Base-by-base conservation (phyloP, 257 asterid species). In the Mentha longifolia region DNA sequence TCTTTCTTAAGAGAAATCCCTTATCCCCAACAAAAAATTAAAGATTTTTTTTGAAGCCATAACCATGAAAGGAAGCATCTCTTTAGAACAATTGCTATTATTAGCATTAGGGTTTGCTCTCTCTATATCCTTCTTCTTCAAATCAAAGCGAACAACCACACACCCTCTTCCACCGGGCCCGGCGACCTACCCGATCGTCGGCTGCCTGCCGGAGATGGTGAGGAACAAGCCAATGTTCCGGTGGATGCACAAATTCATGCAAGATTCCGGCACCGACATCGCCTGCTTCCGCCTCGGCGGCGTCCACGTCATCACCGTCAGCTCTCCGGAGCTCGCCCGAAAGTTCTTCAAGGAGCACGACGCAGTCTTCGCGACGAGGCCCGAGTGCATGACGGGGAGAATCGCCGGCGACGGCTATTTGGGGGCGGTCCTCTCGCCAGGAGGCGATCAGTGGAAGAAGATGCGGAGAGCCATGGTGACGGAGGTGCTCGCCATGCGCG, bases 171-270 rank as follows among this genome's bases (percentile, higher is more conserved):
- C 51, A 14, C 51, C 51, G 16, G 51, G 51, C 1, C 51, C 51
- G 51, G 16, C 51, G n/a, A 3, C n/a, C 17, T 46, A 46, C 7
- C 51, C 16, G 51, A 3, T 67, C 13, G 3, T 78, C 31, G 82
- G 79, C 0, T 78, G 76, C 76, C 22, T 78, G 16, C 72, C 45
- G 9, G 20, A 52, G 30, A 61, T 71, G 76, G 15, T 68, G 4
- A 25, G 12, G 4, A 72, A 50, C 60, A 67, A 33, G 49, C 81
- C 80, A 0, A 28, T 73, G 0, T 70, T 64, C 39, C 59, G 77
- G 30, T 80, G 82, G 85, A 80, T 80, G 12, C 75, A 77, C 71
- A 37, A 30, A 17, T 39, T 67, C 30, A 68, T 80, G 76, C 55
- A 54, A 12, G 56, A 71, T 8, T 9, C 39, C 12, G 46, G 70